A percentile compares a stretch with the other conserved stretches of the same genome.
Evolutionary conservation across 164 flowering plant species (phyloP).

Genomic region (Vitis cinerea): DNA sequence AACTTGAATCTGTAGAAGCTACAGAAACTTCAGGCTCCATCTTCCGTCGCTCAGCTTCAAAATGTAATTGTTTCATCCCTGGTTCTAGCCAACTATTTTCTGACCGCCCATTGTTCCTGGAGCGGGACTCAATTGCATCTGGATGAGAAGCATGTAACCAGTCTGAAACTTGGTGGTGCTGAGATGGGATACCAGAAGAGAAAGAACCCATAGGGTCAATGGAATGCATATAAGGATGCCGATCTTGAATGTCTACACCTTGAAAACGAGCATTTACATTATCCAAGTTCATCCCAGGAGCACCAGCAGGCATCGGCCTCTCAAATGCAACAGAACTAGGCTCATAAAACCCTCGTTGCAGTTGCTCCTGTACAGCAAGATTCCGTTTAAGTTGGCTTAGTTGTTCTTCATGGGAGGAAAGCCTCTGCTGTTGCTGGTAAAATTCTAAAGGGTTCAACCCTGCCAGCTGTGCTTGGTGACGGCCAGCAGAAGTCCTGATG

Average conservation of each 20-base stretch:
- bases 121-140: neutral
- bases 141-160: neutral
- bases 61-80: constrained; percentile 3
- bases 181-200: constrained; percentile 1
- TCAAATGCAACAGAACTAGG: constrained; percentile 1
- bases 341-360: constrained; percentile 1
- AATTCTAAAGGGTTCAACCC: constrained; percentile 1
- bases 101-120: neutral
- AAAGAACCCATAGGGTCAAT: neutral
- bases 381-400: neutral
- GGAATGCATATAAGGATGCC: constrained; percentile 4
- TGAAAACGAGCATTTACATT: constrained; percentile 1
- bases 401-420: neutral
- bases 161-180: neutral
- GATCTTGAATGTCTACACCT: neutral
- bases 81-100: neutral
- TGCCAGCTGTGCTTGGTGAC: neutral
- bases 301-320: constrained; percentile 1
- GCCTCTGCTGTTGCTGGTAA: constrained; percentile 8
- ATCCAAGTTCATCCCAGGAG: constrained; percentile 4
- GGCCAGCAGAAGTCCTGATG: constrained; percentile 2
- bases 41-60: neutral
- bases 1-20: neutral
- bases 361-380: constrained; percentile 7
- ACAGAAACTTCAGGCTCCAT: neutral